Conservation (phyloP, 225 moss, liverwort and hornwort species). For the Climacium dendroides region DNA sequence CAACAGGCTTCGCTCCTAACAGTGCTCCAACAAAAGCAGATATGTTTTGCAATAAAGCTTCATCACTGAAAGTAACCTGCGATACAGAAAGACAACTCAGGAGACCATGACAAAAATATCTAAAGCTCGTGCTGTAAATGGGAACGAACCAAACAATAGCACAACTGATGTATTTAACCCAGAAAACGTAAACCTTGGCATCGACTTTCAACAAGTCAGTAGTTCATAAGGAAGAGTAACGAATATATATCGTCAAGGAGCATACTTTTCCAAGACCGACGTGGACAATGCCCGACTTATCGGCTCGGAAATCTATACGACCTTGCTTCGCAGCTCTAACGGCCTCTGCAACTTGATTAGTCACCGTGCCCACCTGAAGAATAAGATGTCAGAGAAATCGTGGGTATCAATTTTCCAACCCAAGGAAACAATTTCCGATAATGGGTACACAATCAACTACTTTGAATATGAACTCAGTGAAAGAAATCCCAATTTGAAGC, state of each 20-base stretch:
- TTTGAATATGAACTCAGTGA: neutral
- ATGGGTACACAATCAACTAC: neutral
- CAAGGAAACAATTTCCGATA: neutral
- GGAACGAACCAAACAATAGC: neutral
- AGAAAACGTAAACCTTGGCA: neutral
- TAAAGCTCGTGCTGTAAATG: neutral
- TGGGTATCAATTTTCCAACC: neutral
- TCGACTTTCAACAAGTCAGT: neutral
- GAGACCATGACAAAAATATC: neutral
- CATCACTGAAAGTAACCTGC: slow-evolving; percentile 91
- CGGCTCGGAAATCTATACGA: slow-evolving; percentile 90
- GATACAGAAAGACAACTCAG: neutral
- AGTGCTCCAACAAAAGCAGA: slow-evolving; percentile 90
- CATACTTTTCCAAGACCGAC: slow-evolving; percentile 90
- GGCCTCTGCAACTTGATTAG: slow-evolving; percentile 78
- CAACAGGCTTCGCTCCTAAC: slow-evolving; percentile 85
- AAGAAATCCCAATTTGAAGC: neutral
- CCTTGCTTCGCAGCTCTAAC: slow-evolving; percentile 95
- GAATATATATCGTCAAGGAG: neutral
- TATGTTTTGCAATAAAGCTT: slow-evolving; percentile 74
- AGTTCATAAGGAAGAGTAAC: neutral
- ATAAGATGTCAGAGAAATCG: neutral
- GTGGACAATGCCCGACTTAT: slow-evolving; percentile 87
- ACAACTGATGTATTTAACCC: neutral
- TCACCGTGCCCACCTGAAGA: slow-evolving; percentile 85